phyloP scores from a whole-genome alignment of 164 flowering plant genomes.

The Kingdonia uniflora region DNA sequence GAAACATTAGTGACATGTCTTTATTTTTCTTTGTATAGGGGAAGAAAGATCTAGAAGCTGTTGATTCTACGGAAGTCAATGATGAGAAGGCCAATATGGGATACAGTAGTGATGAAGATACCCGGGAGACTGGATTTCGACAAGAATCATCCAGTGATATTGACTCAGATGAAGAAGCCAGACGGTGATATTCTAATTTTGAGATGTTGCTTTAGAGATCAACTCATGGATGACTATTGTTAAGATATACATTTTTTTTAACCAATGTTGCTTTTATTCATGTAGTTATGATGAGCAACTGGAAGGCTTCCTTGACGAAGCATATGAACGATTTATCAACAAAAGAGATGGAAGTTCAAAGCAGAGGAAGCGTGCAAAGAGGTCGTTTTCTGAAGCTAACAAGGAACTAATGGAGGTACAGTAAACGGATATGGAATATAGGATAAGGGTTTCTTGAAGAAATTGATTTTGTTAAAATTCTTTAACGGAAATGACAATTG shows the following conservation, averaged over 20 bases:
- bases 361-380: conserved; percentile 72
- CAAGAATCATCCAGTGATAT: conserved; percentile 38
- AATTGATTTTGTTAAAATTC: too few species aligned
- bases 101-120: conserved; percentile 48
- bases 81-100: conserved; percentile 29
- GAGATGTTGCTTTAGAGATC: background rate
- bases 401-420: conserved; percentile 50
- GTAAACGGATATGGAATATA: background rate
- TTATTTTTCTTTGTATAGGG: conserved; percentile 29
- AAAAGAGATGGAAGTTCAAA: conserved; percentile 61
- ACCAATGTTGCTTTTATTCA: conserved; percentile 5
- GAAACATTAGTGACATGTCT: too few species aligned
- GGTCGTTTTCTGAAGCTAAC: conserved; percentile 31
- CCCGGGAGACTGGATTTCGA: conserved; percentile 14
- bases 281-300: conserved; percentile 65
- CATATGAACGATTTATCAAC: conserved; percentile 58
- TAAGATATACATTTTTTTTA: background rate
- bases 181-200: conserved; percentile 26
- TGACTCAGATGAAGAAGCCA: conserved; percentile 82
- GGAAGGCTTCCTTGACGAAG: conserved; percentile 69
- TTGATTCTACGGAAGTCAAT: conserved; percentile 52
- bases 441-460: background rate
- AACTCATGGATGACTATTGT: background rate
- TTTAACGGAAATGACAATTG: too few species aligned
- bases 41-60: conserved; percentile 69